These are phyloP conservation scores for Polychytrium aggregatum DNA, from an alignment of 192 early-diverging fungal genomes.

Conservation along the genomic window DNA sequence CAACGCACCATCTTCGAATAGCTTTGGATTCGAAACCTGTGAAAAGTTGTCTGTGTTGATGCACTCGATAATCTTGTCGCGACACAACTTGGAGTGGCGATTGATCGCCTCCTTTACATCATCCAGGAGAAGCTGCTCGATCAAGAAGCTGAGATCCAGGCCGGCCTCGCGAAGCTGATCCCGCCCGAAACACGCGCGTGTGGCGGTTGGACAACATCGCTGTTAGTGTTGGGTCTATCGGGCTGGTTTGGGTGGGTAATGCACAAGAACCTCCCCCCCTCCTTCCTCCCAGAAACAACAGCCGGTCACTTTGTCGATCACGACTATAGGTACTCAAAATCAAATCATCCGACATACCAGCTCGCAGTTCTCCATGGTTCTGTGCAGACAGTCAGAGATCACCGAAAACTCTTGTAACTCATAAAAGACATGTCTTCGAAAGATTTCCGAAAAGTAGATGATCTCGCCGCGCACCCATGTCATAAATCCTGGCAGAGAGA, in stretches of 20 bases:
- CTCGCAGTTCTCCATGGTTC: slow-evolving; percentile 63
- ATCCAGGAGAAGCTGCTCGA: slow-evolving; percentile 67
- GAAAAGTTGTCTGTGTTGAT: slow-evolving; percentile 63
- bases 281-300: too few species aligned
- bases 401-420: slow-evolving; percentile 62
- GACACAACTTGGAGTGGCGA: slow-evolving; percentile 50
- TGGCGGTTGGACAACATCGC: neutral
- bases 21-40: too few species aligned
- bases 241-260: too few species aligned
- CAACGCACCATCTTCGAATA: too few species aligned
- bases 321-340: too few species aligned
- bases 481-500: slow-evolving; percentile 58
- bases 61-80: slow-evolving; percentile 50
- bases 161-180: slow-evolving; percentile 69
- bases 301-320: too few species aligned
- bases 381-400: slow-evolving; percentile 74
- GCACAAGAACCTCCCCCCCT: too few species aligned
- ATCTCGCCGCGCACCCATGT: slow-evolving; percentile 87
- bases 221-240: too few species aligned
- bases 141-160: slow-evolving; percentile 70
- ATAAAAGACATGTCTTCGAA: slow-evolving; percentile 84
- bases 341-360: slow-evolving; percentile 48
- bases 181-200: neutral
- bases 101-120: slow-evolving; percentile 63
- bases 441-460: slow-evolving; percentile 68